Evolutionary conservation across 2,329 filamentous ascomycete genomes (phyloP).

Genomic region (Apiospora arundinis): DNA sequence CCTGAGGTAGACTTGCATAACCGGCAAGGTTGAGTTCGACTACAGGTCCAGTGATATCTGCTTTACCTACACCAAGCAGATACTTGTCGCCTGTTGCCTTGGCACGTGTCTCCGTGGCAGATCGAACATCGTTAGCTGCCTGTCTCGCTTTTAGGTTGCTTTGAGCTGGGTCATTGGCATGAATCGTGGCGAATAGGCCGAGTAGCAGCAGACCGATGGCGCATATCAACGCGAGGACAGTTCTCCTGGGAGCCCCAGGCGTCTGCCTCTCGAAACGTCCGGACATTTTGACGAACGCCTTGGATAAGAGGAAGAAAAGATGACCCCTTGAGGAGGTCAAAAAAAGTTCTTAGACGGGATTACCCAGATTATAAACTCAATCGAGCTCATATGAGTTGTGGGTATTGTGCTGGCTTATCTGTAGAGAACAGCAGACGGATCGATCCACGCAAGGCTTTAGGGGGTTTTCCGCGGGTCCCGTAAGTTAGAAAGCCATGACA

Average conservation of each 20-base stretch:
- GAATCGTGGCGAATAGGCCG: constrained; percentile 39
- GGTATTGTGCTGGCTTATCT: not conserved
- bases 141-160: constrained; percentile 25
- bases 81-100: constrained; percentile 48
- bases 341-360: too few relatives aligned
- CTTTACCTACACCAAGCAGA: constrained; percentile 59
- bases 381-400: not conserved
- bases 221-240: constrained; percentile 36
- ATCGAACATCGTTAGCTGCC: constrained; percentile 28
- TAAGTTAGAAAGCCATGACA: constrained; percentile 4
- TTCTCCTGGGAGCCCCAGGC: constrained; percentile 33
- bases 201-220: constrained; percentile 44
- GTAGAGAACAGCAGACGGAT: constrained; percentile 8
- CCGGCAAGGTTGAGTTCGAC: constrained; percentile 92
- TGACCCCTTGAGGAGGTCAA: not conserved
- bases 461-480: not conserved
- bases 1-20: constrained; percentile 79
- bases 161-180: constrained; percentile 21
- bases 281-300: constrained; percentile 9
- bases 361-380: constrained; percentile 11
- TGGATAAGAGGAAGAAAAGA: not conserved
- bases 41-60: constrained; percentile 70
- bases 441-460: not conserved
- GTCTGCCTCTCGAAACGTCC: not conserved
- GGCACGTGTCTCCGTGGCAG: constrained; percentile 30